phyloP scores from a whole-genome alignment of 768 basidiomycete species.

The Austroboletus eburneus region DNA sequence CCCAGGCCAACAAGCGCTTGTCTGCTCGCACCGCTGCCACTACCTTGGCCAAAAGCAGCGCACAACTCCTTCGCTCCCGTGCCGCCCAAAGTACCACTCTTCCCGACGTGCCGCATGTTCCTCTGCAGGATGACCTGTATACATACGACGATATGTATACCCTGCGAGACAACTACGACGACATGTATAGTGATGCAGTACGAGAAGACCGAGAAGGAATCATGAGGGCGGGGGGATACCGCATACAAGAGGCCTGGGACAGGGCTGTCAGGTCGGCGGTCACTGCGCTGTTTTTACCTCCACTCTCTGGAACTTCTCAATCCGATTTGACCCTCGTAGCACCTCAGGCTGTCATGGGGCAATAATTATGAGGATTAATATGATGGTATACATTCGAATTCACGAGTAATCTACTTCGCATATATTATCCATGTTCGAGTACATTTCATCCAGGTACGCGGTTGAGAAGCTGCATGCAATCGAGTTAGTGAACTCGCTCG shows the following conservation, averaged over 20 bases:
- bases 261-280: conserved; percentile 72
- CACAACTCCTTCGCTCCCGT: conserved; percentile 54
- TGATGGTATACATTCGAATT: conserved; percentile 20
- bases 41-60: conserved; percentile 41
- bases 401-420: no score
- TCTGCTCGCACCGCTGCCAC: conserved; percentile 47
- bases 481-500: conserved; percentile 29
- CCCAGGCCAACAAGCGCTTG: conserved; percentile 58
- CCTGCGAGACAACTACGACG: conserved; percentile 58
- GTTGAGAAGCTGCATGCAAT: background rate
- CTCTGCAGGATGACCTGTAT: conserved; percentile 73
- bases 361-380: conserved; percentile 5
- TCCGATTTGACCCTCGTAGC: conserved; percentile 1
- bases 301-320: conserved; percentile 35
- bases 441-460: no score
- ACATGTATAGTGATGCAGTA: conserved; percentile 72
- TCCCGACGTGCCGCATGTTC: conserved; percentile 77
- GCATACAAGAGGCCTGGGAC: conserved; percentile 81
- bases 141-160: conserved; percentile 66
- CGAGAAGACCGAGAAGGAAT: conserved; percentile 71
- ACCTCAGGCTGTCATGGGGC: conserved; percentile 44
- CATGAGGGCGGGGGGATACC: conserved; percentile 82
- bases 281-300: conserved; percentile 62
- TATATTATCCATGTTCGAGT: no score
- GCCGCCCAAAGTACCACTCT: conserved; percentile 62